phyloP scores from a whole-genome alignment of 495 filamentous ascomycete genomes.

The Penicillium goetzii region DNA sequence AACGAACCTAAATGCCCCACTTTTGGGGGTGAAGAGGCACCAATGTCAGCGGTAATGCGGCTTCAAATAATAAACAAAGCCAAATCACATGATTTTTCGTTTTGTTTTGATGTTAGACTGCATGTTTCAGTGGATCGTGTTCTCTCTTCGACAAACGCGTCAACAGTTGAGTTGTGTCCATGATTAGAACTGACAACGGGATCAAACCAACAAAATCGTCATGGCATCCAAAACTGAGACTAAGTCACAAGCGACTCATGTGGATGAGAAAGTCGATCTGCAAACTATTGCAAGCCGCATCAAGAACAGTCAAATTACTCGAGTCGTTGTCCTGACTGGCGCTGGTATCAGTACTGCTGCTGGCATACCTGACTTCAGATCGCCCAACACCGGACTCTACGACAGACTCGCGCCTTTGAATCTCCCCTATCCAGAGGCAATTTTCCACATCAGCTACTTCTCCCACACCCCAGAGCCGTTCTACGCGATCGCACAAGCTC shows the following conservation, averaged over 20 bases:
- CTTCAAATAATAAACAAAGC: conserved; percentile 1
- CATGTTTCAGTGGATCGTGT: background rate
- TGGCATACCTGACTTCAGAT: conserved; percentile 79
- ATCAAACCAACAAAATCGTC: background rate
- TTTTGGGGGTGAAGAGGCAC: background rate
- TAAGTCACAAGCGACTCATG: background rate
- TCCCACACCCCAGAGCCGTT: conserved; percentile 76
- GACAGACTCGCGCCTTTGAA: conserved; percentile 76
- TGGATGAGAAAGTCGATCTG: background rate
- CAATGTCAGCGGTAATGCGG: background rate
- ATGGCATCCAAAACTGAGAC: background rate
- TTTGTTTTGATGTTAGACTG: background rate
- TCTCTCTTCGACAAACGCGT: background rate
- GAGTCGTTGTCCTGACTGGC: conserved; percentile 33
- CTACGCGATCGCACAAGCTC: conserved; percentile 80
- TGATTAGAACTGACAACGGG: background rate
- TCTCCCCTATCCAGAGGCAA: conserved; percentile 72
- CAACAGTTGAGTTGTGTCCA: background rate
- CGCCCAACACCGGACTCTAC: conserved; percentile 77
- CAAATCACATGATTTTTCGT: conserved; percentile 12
- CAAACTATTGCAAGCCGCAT: conserved; percentile 25
- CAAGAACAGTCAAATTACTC: conserved; percentile 21
- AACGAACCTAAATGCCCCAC: background rate
- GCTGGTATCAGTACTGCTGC: conserved; percentile 57
- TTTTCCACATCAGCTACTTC: conserved; percentile 84